These are phyloP conservation scores for Phialophora macrospora DNA, from an alignment of 2,329 filamentous ascomycete species.

Conservation along the genomic window DNA sequence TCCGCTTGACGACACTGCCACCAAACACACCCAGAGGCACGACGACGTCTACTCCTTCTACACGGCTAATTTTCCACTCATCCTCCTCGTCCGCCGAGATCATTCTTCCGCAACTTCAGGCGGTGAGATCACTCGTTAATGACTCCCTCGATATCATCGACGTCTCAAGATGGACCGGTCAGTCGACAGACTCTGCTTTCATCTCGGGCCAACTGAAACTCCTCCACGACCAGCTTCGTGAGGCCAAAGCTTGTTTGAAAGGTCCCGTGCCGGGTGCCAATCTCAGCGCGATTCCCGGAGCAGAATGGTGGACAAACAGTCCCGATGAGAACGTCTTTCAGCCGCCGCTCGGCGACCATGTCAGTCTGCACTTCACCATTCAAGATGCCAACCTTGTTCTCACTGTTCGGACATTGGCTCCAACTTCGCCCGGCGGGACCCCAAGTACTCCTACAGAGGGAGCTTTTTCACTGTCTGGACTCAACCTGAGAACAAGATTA, in stretches of 20 bases:
- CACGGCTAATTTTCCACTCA: constrained; percentile 59
- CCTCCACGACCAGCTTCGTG: constrained; percentile 63
- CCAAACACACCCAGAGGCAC: constrained; percentile 46
- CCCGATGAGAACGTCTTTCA: constrained; percentile 67
- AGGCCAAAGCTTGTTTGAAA: constrained; percentile 64
- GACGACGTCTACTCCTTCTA: constrained; percentile 50
- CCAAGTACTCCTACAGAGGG: constrained; percentile 66
- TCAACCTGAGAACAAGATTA: constrained; percentile 63
- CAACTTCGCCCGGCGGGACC: constrained; percentile 63
- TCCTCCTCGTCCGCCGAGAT: constrained; percentile 62
- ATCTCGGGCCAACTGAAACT: constrained; percentile 64
- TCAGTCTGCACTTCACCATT: constrained; percentile 75
- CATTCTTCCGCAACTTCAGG: constrained; percentile 70
- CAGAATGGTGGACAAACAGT: constrained; percentile 63
- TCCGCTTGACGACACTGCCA: constrained; percentile 73
- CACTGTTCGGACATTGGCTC: constrained; percentile 71
- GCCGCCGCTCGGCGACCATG: constrained; percentile 65
- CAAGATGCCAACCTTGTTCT: constrained; percentile 73
- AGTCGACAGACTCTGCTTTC: constrained; percentile 63
- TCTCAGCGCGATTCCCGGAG: constrained; percentile 42
- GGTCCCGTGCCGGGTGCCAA: constrained; percentile 45
- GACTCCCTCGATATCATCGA: constrained; percentile 82
- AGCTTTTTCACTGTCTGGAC: constrained; percentile 65
- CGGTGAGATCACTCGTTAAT: constrained; percentile 77
- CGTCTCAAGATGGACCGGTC: constrained; percentile 73